These are phyloP conservation scores for Millerozyma miso DNA, from an alignment of 805 yeast genomes.

Conservation along the genomic window DNA sequence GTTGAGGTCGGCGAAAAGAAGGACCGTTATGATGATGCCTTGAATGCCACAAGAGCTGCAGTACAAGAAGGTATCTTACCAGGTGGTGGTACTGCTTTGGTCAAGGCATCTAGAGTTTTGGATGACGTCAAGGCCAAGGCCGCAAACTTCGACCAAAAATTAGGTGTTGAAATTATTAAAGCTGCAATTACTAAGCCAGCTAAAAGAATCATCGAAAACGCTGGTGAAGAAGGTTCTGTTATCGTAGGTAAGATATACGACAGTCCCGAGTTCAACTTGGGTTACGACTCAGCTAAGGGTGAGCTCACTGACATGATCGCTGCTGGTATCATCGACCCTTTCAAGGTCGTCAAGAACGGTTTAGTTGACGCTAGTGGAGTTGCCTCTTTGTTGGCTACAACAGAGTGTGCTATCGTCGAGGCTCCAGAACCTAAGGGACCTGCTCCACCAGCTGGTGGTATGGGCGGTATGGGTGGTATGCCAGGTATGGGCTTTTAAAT, in stretches of 20 bases:
- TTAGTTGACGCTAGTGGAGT: constrained; percentile 96
- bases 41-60: constrained; percentile 98
- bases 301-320: constrained; percentile 94
- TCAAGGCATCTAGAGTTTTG: constrained; percentile 81
- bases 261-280: constrained; percentile 71
- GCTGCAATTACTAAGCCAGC: constrained; percentile 95
- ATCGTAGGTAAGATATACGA: constrained; percentile 84
- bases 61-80: constrained; percentile 98
- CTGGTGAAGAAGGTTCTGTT: constrained; percentile 97
- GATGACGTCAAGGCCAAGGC: constrained; percentile 63
- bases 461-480: constrained; percentile 37
- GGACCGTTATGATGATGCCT: constrained; percentile 97
- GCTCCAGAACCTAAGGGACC: constrained; percentile 78
- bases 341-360: constrained; percentile 95
- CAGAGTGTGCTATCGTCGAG: constrained; percentile 97
- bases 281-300: constrained; percentile 90
- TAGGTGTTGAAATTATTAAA: constrained; percentile 91
- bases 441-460: constrained; percentile 47
- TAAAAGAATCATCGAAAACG: constrained; percentile 89
- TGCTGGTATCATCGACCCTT: constrained; percentile 97
- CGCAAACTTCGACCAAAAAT: constrained; percentile 87
- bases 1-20: constrained; percentile 99
- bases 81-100: constrained; percentile 98
- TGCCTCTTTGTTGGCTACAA: constrained; percentile 93
- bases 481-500: constrained; percentile 30